Percentiles rank a stretch among this genome's conserved stretches.
Conservation (phyloP, 208 protist species). For the Porcisia deanei region DNA sequence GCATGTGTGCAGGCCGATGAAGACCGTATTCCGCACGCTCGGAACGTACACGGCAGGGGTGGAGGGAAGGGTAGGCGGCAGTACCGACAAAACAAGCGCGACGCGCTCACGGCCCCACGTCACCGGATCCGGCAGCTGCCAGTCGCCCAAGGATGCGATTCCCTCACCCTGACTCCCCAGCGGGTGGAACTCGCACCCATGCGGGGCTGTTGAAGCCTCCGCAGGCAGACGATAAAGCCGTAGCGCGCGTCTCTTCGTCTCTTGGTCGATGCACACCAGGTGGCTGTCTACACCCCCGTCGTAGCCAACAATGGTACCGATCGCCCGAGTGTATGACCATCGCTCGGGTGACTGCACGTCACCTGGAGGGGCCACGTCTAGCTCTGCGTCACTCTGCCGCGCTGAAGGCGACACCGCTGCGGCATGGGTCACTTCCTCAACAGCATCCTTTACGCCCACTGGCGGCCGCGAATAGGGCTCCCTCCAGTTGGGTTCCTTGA, state of each 20-base stretch:
- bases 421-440: background rate
- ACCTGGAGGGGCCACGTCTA: background rate
- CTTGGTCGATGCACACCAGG: slow-evolving; percentile 30
- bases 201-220: background rate
- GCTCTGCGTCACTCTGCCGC: background rate
- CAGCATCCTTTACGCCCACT: background rate
- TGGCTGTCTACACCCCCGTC: slow-evolving; percentile 55
- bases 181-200: background rate
- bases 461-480: background rate
- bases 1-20: slow-evolving; percentile 87
- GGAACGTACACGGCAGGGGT: slow-evolving; percentile 59
- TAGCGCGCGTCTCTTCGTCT: slow-evolving; percentile 25
- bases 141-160: background rate
- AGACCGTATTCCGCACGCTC: slow-evolving; percentile 61
- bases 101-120: slow-evolving; percentile 20
- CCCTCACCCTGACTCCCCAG: background rate
- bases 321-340: slow-evolving; percentile 18
- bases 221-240: slow-evolving; percentile 21
- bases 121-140: slow-evolving; percentile 31
- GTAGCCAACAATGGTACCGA: slow-evolving; percentile 60
- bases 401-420: background rate
- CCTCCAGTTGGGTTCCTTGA: background rate
- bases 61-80: slow-evolving; percentile 30
- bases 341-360: background rate
- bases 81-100: slow-evolving; percentile 42